Base-by-base conservation (phyloP, 768 basidiomycete genomes). In the Pleurotus tuber-regium region DNA sequence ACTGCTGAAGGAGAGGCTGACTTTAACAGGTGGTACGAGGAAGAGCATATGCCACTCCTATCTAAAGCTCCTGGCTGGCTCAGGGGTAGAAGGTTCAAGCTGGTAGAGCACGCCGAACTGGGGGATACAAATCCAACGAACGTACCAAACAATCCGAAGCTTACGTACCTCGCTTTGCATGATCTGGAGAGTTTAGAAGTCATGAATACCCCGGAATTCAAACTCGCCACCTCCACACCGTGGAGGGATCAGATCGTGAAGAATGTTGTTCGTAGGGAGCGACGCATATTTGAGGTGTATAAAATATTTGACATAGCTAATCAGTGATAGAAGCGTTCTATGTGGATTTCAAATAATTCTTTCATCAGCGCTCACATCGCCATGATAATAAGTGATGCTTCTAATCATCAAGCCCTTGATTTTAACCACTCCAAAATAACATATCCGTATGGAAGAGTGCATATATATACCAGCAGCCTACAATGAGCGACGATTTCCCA, bases 11-110 rank as follows among this genome's bases (percentile, higher is more conserved):
- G 42, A 3, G 67, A 65, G 11, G 64, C 59, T 0, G 70, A 68
- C 16, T 62, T 70, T 50, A 66, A 70, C 53, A 62, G 57, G 30
- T 71, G 69, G 68, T 72, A 72, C 53, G 59, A 69, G n/a, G 67
- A 66, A 30, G 69, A 70, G 38, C 68, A 72, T 41, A 60, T 72
- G 50, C 59, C 53, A 5, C 46, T 63, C 38, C 43, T 70, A 6
- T 41, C 63, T 24, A 62, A 62, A 49, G 50, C 64, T 2, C 64
- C 65, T 10, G 68, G 70, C 6, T 73, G 66, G 61, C 50, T 59
- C 21, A 56, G 67, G 33, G 61, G 57, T 11, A 56, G 67, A 38
- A 58, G 70, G 23, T 73, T 57, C 59, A 60, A 61, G 28, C 52
- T 71, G 9, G 56, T 43, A 21, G 56, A 61, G 31, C 38, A 63